Conservation (phyloP, 768 basidiomycete species). For the Kwoniella sp. region DNA sequence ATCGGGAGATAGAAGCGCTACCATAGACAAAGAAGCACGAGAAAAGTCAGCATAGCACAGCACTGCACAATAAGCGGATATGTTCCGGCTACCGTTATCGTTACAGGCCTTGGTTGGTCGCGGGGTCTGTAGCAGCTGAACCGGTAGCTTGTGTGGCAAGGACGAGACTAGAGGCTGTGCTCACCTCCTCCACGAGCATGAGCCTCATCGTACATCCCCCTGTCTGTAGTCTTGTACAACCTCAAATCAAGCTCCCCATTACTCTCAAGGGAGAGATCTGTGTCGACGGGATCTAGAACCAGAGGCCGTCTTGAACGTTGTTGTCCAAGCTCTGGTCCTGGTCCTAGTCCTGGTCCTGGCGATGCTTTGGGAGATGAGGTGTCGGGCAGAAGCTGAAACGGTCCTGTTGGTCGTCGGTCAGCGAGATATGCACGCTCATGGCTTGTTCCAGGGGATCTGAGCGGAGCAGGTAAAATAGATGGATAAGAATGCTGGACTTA, state of each 20-base stretch:
- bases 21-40: too few relatives aligned
- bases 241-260: constrained; percentile 17
- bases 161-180: not conserved
- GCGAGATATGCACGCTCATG: too few relatives aligned
- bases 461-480: too few relatives aligned
- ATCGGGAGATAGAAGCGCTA: not conserved
- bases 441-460: too few relatives aligned
- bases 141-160: too few relatives aligned
- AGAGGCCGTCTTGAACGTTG: constrained; percentile 17
- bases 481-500: constrained; percentile 1
- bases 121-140: too few relatives aligned
- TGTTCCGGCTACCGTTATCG: not conserved
- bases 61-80: not conserved
- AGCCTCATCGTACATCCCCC: constrained; percentile 39
- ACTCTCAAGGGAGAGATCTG: constrained; percentile 6
- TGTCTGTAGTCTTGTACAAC: constrained; percentile 40
- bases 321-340: too few relatives aligned
- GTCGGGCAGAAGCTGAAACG: constrained; percentile 16
- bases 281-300: constrained; percentile 25
- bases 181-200: constrained; percentile 24
- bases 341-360: too few relatives aligned
- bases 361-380: not conserved
- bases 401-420: constrained; percentile 14
- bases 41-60: too few relatives aligned
- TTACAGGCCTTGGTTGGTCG: too few relatives aligned